Evolutionary conservation across 371 early-diverging fungal genomes (phyloP).

Genomic region (Mortierella sp.): DNA sequence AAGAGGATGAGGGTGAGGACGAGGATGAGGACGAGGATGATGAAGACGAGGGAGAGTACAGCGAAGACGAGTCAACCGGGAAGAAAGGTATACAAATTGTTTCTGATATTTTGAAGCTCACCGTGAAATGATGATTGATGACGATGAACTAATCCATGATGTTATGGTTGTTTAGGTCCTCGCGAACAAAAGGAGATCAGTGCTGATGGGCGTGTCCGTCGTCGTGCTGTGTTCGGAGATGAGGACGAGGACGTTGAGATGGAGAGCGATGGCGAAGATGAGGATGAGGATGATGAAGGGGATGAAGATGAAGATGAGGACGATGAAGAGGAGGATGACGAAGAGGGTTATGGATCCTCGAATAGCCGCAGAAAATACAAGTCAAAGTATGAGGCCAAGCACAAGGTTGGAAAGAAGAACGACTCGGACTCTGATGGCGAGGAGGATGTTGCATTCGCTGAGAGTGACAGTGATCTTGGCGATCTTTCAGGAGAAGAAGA

Average conservation of each 20-base stretch:
- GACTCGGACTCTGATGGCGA: conserved; percentile 61
- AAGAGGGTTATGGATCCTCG: conserved; percentile 47
- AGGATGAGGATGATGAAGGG: conserved; percentile 52
- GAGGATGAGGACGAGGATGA: conserved; percentile 51
- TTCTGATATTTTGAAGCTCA: neutral
- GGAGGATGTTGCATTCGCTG: conserved; percentile 75
- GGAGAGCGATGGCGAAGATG: conserved; percentile 60
- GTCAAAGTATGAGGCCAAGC: conserved; percentile 57
- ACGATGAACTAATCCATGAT: neutral
- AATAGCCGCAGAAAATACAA: conserved; percentile 55
- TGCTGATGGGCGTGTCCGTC: conserved; percentile 65
- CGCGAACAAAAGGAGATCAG: conserved; percentile 61
- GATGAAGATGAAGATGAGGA: conserved; percentile 59
- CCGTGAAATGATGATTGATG: no score
- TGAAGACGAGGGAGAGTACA: conserved; percentile 56
- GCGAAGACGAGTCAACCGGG: conserved; percentile 43
- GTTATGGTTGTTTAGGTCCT: conserved; percentile 25
- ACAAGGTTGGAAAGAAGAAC: conserved; percentile 56
- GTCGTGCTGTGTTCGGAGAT: conserved; percentile 71
- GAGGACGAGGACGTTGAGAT: conserved; percentile 59
- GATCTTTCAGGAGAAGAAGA: conserved; percentile 58
- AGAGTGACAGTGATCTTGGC: conserved; percentile 78
- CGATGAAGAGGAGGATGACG: conserved; percentile 57
- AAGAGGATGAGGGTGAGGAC: conserved; percentile 46
- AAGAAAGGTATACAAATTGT: conserved; percentile 35